phyloP scores from a whole-genome alignment of 2,329 filamentous ascomycete genomes.

The Trichophyton simii region DNA sequence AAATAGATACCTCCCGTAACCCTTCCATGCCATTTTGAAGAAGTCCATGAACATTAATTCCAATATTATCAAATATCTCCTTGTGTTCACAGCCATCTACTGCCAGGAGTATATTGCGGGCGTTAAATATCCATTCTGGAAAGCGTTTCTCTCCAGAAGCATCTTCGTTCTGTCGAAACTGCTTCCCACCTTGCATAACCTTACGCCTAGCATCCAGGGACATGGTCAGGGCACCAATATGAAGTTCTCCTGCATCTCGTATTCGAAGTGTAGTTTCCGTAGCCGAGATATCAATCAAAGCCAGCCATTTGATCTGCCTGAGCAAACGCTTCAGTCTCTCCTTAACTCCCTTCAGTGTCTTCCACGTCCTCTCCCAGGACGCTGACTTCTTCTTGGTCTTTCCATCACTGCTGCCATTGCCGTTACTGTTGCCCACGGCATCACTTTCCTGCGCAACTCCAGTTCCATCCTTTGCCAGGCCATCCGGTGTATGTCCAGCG shows the following conservation, averaged over 20 bases:
- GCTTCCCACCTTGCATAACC: constrained; percentile 77
- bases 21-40: constrained; percentile 76
- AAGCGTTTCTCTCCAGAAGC: constrained; percentile 54
- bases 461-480: constrained; percentile 4
- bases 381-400: background rate
- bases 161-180: constrained; percentile 68
- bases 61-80: constrained; percentile 77
- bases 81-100: constrained; percentile 71
- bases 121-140: constrained; percentile 84
- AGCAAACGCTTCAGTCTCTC: constrained; percentile 79
- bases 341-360: constrained; percentile 62
- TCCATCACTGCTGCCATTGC: background rate
- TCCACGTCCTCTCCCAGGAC: constrained; percentile 62
- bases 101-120: constrained; percentile 79
- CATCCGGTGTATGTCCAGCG: constrained; percentile 6
- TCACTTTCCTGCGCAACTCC: background rate
- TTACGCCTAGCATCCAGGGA: constrained; percentile 84
- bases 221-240: constrained; percentile 71
- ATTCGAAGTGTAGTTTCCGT: constrained; percentile 66
- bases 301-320: constrained; percentile 73
- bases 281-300: constrained; percentile 77
- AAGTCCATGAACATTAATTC: constrained; percentile 82
- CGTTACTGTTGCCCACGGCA: background rate
- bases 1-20: constrained; percentile 76
- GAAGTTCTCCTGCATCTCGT: constrained; percentile 68